Conservation (phyloP, 2,329 filamentous ascomycete genomes). For the Diaporthe citri region DNA sequence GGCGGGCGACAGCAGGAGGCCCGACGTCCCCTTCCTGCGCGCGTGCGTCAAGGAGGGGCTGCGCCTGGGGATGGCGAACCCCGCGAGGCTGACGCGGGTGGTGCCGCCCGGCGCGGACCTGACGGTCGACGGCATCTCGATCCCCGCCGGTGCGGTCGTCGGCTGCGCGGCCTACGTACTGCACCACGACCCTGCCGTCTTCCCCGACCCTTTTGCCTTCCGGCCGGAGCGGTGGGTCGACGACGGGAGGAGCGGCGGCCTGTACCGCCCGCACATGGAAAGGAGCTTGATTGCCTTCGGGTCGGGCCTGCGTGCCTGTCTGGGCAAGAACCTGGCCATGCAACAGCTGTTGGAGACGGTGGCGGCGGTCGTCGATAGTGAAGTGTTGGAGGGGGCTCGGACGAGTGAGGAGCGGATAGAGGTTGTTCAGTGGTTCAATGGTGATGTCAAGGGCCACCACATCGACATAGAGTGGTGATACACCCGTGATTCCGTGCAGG, state of each 20-base stretch:
- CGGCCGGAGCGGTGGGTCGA: constrained; percentile 43
- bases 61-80: constrained; percentile 42
- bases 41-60: constrained; percentile 42
- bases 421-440: constrained; percentile 38
- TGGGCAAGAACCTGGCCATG: constrained; percentile 42
- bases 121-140: constrained; percentile 62
- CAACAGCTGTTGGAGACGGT: constrained; percentile 35
- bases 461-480: constrained; percentile 32
- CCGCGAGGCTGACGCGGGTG: constrained; percentile 40
- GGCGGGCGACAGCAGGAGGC: constrained; percentile 58
- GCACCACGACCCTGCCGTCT: constrained; percentile 43
- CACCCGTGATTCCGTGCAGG: neutral
- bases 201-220: constrained; percentile 40
- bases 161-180: constrained; percentile 76
- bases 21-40: constrained; percentile 61
- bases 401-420: constrained; percentile 32
- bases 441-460: constrained; percentile 35
- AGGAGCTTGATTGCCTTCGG: constrained; percentile 42
- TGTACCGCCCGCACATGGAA: constrained; percentile 14
- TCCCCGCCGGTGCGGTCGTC: constrained; percentile 71
- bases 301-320: constrained; percentile 43
- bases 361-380: constrained; percentile 10
- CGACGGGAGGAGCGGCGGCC: neutral
- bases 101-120: neutral
- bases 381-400: constrained; percentile 25